A percentile compares a stretch with the other conserved stretches of the same genome.
These are phyloP conservation scores for Phylloporus sp. DNA, from an alignment of 768 basidiomycete genomes.

Conservation along the genomic window DNA sequence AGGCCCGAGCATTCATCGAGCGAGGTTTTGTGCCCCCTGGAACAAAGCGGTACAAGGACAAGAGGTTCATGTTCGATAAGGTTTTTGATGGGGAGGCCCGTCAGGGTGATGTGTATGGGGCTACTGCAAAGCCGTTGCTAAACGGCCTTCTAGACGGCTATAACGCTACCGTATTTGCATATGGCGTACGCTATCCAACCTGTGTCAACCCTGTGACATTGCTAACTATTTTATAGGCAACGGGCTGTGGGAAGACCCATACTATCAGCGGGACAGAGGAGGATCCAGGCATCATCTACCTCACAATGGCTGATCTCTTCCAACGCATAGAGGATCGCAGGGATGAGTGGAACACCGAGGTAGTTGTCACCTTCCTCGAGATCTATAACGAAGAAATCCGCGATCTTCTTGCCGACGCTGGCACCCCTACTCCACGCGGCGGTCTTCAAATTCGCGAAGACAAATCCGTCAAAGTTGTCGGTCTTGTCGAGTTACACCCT, in stretches of 20 bases:
- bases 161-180: conserved; percentile 97
- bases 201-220: not conserved
- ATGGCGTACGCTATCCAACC: conserved; percentile 67
- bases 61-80: conserved; percentile 93
- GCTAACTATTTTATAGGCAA: conserved; percentile 59
- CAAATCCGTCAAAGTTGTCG: conserved; percentile 86
- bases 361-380: conserved; percentile 93
- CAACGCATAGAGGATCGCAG: conserved; percentile 83
- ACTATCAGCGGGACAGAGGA: conserved; percentile 90
- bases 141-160: conserved; percentile 87
- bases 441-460: conserved; percentile 94
- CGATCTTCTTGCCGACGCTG: conserved; percentile 82
- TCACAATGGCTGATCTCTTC: conserved; percentile 97
- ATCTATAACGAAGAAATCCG: conserved; percentile 99
- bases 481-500: conserved; percentile 79
- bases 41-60: conserved; percentile 93
- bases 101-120: conserved; percentile 85
- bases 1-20: conserved; percentile 73
- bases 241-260: conserved; percentile 99
- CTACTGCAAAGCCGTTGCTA: conserved; percentile 82
- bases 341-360: conserved; percentile 82
- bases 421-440: conserved; percentile 61
- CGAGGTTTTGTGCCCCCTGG: conserved; percentile 82
- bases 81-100: conserved; percentile 80
- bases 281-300: conserved; percentile 92